Base-by-base conservation (phyloP, 1,139 yeast genomes). In the Debaryomycetaceae sp. region DNA sequence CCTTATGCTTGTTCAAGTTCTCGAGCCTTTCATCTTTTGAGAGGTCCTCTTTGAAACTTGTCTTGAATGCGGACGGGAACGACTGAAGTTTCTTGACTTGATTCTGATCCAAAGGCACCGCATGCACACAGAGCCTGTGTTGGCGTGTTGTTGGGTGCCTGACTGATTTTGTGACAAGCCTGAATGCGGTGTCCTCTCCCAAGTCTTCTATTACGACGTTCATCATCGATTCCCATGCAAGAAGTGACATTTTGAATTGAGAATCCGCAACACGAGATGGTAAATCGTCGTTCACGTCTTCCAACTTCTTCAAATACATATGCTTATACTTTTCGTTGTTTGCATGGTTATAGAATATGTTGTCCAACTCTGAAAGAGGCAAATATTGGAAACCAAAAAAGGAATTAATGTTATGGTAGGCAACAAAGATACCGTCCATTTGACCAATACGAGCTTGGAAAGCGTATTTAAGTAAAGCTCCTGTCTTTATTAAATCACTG, bases 351-450 rank as follows among this genome's bases (percentile, higher is more conserved):
- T 63, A 72, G 41, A 63, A 69, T 1, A 70, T 55, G 41, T 62
- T 59, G 60, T 93, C 97, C 51, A 93, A 76, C 36, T 84, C 87
- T 5, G 71, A 67, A 41, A 90, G 66, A 1, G 96, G 93, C 24
- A 93, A 64, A 62, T 93, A 93, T 62, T 90, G 93, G 65, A 90
- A 93, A 3, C 98, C 99, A 63, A 93, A 87, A 58, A 91, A 80
- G 39, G 83, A 72, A 37, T 80, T 76, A 44, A 90, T 76, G 60
- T 90, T 93, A 65, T 93, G 99, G 60, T 85, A 93, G 0, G 97
- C 97, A 23, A 93, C 74, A 54, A 87, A 90, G 5, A 93, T 89
- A 6, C 99, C 99, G 63, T 91, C 97, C 99, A 93, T 93, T 55
- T 87, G 83, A 1, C 99, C 99, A 40, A 93, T 87, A 49, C 97